Evolutionary conservation across 495 filamentous ascomycete genomes (phyloP).

Genomic region (Xylaria acuta): DNA sequence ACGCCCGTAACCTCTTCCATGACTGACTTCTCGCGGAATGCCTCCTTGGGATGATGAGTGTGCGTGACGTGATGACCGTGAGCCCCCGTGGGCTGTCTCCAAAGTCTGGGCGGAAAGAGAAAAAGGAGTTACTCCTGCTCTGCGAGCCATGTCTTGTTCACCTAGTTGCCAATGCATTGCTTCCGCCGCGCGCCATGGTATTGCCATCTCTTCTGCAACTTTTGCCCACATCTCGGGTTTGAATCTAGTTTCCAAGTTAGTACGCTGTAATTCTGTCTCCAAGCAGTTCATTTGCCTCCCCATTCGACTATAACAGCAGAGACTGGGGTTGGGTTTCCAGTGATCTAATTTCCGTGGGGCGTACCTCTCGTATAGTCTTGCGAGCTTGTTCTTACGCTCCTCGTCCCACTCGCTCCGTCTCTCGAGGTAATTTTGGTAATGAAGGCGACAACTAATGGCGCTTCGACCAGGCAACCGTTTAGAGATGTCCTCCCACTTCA

Average conservation of each 20-base stretch:
- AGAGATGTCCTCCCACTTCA: conserved; percentile 99
- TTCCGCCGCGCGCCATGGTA: conserved; percentile 95
- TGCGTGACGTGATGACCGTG: conserved; percentile 46
- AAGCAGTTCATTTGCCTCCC: background rate
- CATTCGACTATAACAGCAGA: background rate
- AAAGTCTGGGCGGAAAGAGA: conserved; percentile 67
- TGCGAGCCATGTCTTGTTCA: conserved; percentile 88
- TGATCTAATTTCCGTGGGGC: conserved; percentile 31
- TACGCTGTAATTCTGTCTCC: background rate
- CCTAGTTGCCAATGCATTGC: conserved; percentile 98
- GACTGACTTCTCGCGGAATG: conserved; percentile 45
- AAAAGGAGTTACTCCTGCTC: conserved; percentile 85
- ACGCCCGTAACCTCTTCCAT: conserved; percentile 46
- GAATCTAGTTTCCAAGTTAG: conserved; percentile 66
- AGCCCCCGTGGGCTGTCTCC: conserved; percentile 58
- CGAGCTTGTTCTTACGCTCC: conserved; percentile 95
- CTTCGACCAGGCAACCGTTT: conserved; percentile 87
- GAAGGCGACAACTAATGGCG: conserved; percentile 89
- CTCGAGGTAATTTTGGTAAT: conserved; percentile 98
- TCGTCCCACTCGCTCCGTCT: conserved; percentile 92
- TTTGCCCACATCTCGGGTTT: conserved; percentile 97
- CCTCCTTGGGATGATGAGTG: conserved; percentile 58
- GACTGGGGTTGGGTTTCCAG: background rate
- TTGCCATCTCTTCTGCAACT: conserved; percentile 91
- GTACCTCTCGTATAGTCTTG: conserved; percentile 94